Conservation (phyloP, 208 protist genomes). For the Polymyxa betae region DNA sequence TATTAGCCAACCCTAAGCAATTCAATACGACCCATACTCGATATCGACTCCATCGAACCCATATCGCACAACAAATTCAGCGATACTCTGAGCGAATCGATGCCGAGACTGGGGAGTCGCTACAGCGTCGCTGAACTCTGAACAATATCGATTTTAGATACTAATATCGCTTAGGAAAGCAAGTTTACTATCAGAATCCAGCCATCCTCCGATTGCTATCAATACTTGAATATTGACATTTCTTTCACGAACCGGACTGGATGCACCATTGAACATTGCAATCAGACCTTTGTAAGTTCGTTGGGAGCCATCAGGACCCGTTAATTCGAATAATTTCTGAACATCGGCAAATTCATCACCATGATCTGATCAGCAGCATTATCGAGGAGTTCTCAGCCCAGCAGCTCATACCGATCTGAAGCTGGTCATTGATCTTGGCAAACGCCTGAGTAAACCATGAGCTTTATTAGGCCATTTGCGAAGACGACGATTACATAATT, state of each 20-base stretch:
- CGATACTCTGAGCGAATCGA: background rate
- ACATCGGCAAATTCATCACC: background rate
- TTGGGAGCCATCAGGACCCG: background rate
- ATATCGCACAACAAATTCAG: background rate
- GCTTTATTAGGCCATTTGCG: background rate
- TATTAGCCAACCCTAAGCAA: background rate
- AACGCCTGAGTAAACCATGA: conserved; percentile 25
- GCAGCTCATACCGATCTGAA: background rate
- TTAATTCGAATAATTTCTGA: background rate
- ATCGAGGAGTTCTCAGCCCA: background rate
- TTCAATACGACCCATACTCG: background rate
- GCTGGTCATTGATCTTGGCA: background rate
- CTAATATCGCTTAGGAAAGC: background rate
- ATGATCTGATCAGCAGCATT: background rate
- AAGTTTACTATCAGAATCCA: background rate
- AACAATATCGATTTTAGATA: background rate
- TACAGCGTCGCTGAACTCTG: background rate
- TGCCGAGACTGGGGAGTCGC: background rate
- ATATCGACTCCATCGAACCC: conserved; percentile 34
- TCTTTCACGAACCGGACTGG: background rate
- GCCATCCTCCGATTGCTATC: background rate
- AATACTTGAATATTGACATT: background rate
- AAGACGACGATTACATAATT: conserved; percentile 3
- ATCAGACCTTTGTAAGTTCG: background rate
- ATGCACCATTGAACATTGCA: background rate